Evolutionary conservation across 257 asterid genomes (phyloP), one percentile per base, ranked within the genome.

Genomic region (Apocynum venetum): DNA sequence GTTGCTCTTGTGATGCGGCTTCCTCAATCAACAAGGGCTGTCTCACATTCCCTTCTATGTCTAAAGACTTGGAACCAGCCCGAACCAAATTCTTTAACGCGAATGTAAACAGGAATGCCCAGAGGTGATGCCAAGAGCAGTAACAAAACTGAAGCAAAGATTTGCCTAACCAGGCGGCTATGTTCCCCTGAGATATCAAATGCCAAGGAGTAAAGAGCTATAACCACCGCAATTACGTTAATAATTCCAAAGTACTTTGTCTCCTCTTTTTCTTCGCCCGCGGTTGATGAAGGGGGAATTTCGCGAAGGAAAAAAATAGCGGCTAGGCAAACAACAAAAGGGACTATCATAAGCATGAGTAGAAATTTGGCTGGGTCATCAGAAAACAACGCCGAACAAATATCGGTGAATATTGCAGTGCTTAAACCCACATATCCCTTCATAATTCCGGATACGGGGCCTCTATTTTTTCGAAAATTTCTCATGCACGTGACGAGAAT

Each of bases 361-460:
- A 96, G 88, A 40, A 96, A 90, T 5, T 88, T 90, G 0, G 99
- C 86, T 0, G 99, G 98, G 48, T 93, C 97, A 51, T 84, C 87
- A 44, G 97, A 86, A 76, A 96, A 96, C 66, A 96, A 51, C 13
- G 99, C 99, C 8, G 99, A 84, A 56, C 99, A 96, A 11, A 96
- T 49, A 77, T 96, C 99, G 11, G 99, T 96, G 86, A 96, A 96
- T 8, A 96, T 93, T 5, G 98, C 98, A 0, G 99, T 93, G 89
- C 98, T 93, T n/a, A 96, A 77, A 4, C 99, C 99, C 8, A 93
- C 97, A 79, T 85, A 93, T 4, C 99, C 99, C 82, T 96, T 96
- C 76, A 93, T 68, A 74, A 96, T 91, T 57, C 99, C 99, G 9
- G 99, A 87, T 2, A 96, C 97, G 0, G 97, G 97, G 12, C 98